Base-by-base conservation (phyloP, 257 asterid species). In the Leonotis leonurus region DNA sequence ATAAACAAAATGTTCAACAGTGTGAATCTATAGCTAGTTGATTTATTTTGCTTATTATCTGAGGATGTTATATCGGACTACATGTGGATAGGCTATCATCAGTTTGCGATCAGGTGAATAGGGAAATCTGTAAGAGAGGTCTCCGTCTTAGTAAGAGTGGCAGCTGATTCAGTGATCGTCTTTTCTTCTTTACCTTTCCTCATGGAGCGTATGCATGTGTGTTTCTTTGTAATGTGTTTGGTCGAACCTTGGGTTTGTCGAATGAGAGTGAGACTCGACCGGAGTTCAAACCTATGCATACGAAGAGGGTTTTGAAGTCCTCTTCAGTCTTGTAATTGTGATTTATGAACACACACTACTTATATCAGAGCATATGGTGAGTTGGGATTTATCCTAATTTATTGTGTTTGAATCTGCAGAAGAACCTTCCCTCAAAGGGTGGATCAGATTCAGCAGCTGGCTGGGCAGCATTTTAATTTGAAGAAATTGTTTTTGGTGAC, bases 381-480 rank as follows among this genome's bases (percentile, higher is more conserved):
- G n/a, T n/a, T n/a, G n/a, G n/a, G n/a, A n/a, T n/a, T n/a, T n/a
- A n/a, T n/a, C n/a, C n/a, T n/a, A n/a, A n/a, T n/a, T n/a, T n/a
- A n/a, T n/a, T n/a, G n/a, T 71, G 43, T 58, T 69, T 71, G 61
- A 53, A 46, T 75, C 25, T 78, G 78, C 95, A 92, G 99, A 85
- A 79, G 74, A 85, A 67, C 74, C 99, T 92, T 59, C 99, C 98
- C 8, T 51, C 94, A 5, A 44, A n/a, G n/a, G 71, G 80, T 12
- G 95, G n/a, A n/a, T n/a, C n/a, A n/a, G n/a, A n/a, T 73, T 71
- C 88, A 37, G 95, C 96, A 70, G 88, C 96, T 61, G 99, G 96
- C 69, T 92, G 99, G 99, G 99, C 99, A 37, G 97, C 99, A 53
- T 92, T 92, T 73, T 89, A 89, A 59, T 92, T 73, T 89, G 80